Conservation (phyloP, 768 basidiomycete species). For the Gelatoporia subvermispora region DNA sequence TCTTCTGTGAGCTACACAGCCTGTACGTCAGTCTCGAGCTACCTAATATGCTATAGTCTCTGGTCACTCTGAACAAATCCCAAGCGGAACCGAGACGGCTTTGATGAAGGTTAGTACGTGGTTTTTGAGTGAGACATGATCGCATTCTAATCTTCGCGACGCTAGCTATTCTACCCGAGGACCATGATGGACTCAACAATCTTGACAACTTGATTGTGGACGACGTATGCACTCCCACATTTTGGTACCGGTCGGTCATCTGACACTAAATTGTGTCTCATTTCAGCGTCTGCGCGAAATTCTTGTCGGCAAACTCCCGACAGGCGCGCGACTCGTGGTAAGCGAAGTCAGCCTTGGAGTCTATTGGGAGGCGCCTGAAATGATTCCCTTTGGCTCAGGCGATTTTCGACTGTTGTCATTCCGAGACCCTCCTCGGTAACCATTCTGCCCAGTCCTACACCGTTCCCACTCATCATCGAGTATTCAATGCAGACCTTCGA, state of each 20-base stretch:
- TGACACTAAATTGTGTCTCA: background rate
- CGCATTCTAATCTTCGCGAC: background rate
- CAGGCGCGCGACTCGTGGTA: conserved; percentile 12
- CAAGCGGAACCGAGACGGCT: conserved; percentile 12
- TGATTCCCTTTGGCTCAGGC: conserved; percentile 11
- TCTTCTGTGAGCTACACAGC: conserved; percentile 7
- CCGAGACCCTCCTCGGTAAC: conserved; percentile 18
- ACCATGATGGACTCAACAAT: conserved; percentile 7
- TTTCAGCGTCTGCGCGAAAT: conserved; percentile 15
- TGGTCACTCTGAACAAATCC: conserved; percentile 20
- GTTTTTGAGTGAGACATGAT: background rate
- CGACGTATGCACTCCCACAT: conserved; percentile 11
- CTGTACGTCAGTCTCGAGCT: background rate
- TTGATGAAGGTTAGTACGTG: conserved; percentile 17
- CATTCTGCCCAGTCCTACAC: too few species aligned
- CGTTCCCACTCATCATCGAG: too few species aligned
- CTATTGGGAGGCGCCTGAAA: background rate
- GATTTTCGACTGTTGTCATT: conserved; percentile 22
- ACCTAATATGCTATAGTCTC: conserved; percentile 12
- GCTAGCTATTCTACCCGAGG: conserved; percentile 7
- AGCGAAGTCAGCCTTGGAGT: too few species aligned
- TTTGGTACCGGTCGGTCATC: background rate
- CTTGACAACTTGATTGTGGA: conserved; percentile 15
- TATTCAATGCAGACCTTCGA: conserved; percentile 8
- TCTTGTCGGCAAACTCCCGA: conserved; percentile 14